A percentile compares a stretch with the other conserved stretches of the same genome.
Conservation (phyloP, 73 alveolate species). For the Paramecium sexaurelia region DNA sequence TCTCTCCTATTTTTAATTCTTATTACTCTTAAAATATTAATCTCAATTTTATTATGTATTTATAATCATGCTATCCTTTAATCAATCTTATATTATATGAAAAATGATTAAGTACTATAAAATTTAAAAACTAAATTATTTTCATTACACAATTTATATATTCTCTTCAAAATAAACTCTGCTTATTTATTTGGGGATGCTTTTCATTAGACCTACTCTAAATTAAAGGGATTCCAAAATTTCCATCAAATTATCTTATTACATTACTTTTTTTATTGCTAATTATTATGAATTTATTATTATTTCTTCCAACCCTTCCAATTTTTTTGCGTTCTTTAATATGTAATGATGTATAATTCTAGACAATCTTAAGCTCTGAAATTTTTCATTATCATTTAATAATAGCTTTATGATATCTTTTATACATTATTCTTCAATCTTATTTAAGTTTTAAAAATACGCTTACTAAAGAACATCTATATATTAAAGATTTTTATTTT, state of each 20-base stretch:
- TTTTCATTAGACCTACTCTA: background rate
- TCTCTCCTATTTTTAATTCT: background rate
- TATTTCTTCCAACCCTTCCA: background rate
- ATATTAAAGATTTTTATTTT: background rate
- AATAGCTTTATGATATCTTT: background rate
- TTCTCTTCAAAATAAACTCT: slow-evolving; percentile 8
- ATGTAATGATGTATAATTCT: background rate
- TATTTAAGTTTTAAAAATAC: background rate
- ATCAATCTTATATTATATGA: background rate
- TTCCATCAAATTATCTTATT: slow-evolving; percentile 4
- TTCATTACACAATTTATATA: background rate
- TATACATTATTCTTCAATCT: background rate
- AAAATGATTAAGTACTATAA: background rate
- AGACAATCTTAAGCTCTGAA: background rate
- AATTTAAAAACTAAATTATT: background rate
- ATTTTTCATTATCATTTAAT: background rate
- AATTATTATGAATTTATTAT: background rate
- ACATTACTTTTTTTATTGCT: background rate
- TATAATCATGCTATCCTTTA: background rate
- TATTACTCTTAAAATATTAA: too few relatives aligned
- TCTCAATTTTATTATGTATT: too few relatives aligned
- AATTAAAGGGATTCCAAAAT: background rate
- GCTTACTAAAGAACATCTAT: background rate
- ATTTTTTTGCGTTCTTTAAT: background rate
- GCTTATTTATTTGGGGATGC: background rate